Conservation (phyloP, 495 filamentous ascomycete species). For the Aspergillus indologenus region DNA sequence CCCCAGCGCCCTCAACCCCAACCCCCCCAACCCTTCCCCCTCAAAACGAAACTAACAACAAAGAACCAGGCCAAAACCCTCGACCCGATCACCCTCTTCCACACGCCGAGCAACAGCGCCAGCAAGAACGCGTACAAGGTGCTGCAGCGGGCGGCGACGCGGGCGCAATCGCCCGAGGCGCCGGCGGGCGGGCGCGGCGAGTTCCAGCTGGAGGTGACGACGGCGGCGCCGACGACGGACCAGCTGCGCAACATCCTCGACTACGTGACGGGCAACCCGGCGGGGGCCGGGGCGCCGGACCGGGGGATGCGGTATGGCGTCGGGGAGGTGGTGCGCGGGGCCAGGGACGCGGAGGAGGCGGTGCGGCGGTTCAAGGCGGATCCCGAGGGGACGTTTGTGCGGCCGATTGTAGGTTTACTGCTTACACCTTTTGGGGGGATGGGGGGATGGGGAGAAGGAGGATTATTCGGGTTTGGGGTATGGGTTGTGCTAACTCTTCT, state of each 20-base stretch:
- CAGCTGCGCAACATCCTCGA: constrained; percentile 86
- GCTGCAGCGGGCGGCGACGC: constrained; percentile 71
- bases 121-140: constrained; percentile 66
- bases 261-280: constrained; percentile 62
- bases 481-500: constrained; percentile 15
- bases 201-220: constrained; percentile 85
- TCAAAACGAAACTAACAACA: constrained; percentile 11
- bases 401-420: constrained; percentile 63
- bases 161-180: constrained; percentile 33
- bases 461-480: not conserved
- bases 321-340: constrained; percentile 65
- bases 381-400: constrained; percentile 57
- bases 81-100: constrained; percentile 95
- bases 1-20: constrained; percentile 5
- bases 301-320: constrained; percentile 30
- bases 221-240: constrained; percentile 73
- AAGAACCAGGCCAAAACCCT: constrained; percentile 65
- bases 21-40: not conserved
- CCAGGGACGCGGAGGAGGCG: constrained; percentile 68
- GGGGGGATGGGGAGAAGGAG: not conserved
- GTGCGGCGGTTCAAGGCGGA: constrained; percentile 64
- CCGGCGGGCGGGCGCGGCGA: constrained; percentile 55
- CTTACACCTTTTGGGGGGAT: constrained; percentile 2
- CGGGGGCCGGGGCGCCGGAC: constrained; percentile 22
- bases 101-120: constrained; percentile 63